A percentile compares a stretch with the other conserved stretches of the same genome.
Conservation (phyloP, 306 rosid genomes). For the Vicia sativa region DNA sequence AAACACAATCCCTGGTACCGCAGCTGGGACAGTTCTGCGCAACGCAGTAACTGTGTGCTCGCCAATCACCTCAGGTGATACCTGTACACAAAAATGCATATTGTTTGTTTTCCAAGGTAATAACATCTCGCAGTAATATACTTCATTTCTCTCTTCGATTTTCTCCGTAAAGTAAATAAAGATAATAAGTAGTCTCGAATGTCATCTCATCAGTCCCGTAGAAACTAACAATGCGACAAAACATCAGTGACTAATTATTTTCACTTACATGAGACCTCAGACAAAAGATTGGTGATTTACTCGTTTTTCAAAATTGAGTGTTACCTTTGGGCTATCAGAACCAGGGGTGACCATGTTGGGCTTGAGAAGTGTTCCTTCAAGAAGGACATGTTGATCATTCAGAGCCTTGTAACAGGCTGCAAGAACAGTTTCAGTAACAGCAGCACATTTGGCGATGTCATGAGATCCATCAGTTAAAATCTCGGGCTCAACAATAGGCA, state of each 20-base stretch:
- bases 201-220: not conserved
- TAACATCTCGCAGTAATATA: not conserved
- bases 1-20: slow-evolving; percentile 83
- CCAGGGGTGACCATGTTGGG: slow-evolving; percentile 97
- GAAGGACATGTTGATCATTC: slow-evolving; percentile 88
- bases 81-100: slow-evolving; percentile 45
- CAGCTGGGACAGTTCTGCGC: slow-evolving; percentile 82
- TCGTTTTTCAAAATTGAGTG: not conserved
- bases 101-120: slow-evolving; percentile 2
- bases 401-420: slow-evolving; percentile 89
- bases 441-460: slow-evolving; percentile 74
- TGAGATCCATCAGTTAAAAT: slow-evolving; percentile 82
- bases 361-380: slow-evolving; percentile 90
- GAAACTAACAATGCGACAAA: not conserved
- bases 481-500: slow-evolving; percentile 95
- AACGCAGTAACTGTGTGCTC: slow-evolving; percentile 75
- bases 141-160: not conserved
- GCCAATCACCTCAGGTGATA: slow-evolving; percentile 70
- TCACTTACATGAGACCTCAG: not conserved
- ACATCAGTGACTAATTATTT: not conserved
- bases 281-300: not conserved
- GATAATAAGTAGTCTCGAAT: no score
- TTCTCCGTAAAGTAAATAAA: no score
- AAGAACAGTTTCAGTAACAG: slow-evolving; percentile 73
- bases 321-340: slow-evolving; percentile 81